A percentile compares a stretch with the other conserved stretches of the same genome.
Conservation (phyloP, 2,329 filamentous ascomycete species). For the Podosphaera xanthii region DNA sequence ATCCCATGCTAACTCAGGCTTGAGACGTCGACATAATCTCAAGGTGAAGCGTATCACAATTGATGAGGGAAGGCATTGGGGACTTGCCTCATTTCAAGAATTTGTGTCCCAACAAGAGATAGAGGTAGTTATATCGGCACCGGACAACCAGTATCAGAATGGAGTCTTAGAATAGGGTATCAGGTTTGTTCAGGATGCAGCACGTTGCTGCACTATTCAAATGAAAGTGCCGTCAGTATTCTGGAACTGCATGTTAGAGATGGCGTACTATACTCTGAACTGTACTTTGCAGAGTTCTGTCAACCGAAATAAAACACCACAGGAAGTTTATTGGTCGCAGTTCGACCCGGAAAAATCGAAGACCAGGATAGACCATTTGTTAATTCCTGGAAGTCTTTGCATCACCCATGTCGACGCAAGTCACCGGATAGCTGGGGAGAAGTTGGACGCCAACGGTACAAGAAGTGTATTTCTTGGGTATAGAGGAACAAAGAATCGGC, state of each 20-base stretch:
- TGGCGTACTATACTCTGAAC: not conserved
- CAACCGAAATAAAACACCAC: not conserved
- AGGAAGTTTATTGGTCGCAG: constrained; percentile 1
- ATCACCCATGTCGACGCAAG: not conserved
- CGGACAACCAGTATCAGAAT: no score
- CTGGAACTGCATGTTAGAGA: not conserved
- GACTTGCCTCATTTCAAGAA: no score
- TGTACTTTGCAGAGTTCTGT: not conserved
- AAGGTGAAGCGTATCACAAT: no score
- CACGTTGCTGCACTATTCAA: not conserved
- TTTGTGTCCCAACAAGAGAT: not conserved
- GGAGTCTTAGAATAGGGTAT: no score
- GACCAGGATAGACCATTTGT: not conserved
- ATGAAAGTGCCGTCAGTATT: not conserved
- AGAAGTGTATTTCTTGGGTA: constrained; percentile 1
- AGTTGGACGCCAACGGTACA: not conserved
- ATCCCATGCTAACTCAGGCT: no score
- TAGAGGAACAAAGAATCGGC: not conserved
- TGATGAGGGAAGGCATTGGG: no score
- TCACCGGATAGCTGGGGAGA: not conserved
- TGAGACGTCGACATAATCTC: no score
- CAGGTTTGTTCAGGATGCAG: no score
- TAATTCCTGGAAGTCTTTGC: not conserved
- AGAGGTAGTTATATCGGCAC: not conserved
- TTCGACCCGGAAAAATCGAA: not conserved